Base-by-base conservation (phyloP, 2,329 filamentous ascomycete species). In the Fusarium agapanthi region DNA sequence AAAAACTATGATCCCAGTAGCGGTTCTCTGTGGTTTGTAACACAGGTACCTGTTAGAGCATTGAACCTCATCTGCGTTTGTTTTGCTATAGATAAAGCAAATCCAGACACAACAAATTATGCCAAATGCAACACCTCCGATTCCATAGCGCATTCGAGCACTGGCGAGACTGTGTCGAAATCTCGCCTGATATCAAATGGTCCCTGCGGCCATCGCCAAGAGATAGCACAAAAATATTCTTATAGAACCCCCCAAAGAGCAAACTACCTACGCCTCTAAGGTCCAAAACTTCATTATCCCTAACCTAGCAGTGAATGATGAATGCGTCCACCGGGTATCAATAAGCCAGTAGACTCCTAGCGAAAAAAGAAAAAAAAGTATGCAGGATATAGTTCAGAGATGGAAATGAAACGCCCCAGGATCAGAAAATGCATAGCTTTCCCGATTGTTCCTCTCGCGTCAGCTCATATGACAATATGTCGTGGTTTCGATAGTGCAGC, bases 401-500 rank as follows among this genome's bases (percentile, higher is more conserved):
- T 22, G n/a, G n/a, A 60, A 41, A 43, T 37, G 40, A 45, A 69
- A 64, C 54, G 48, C 58, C 60, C 58, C 71, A 41, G 24, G 35
- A 35, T 79, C 71, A 83, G 51, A 82, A 81, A 37, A 83, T 76
- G 66, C 79, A 82, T 35, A 83, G 44, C 69, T 79, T 80, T 26
- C 78, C 79, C n/a, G 78, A 80, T 63, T 79, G 73, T 64, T 80
- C 79, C 48, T 84, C 80, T 32, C 87, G 83, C 48, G 81, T 84
- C 60, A 94, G 80, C 79, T 93, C 90, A 81, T 94, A 95, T 65
- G 88, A 91, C 72, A 94, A 77, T 34, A 95, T 87, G 5, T 88
- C 88, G 75, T 93, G 90, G 80, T 94, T 90, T 65, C 87, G 86
- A 78, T 92, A 95, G 79, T 93, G 90, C 80, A 95, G 81, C 79